These are phyloP conservation scores for Lepidium africanum DNA, from an alignment of 345 rosid genomes.

Conservation along the genomic window DNA sequence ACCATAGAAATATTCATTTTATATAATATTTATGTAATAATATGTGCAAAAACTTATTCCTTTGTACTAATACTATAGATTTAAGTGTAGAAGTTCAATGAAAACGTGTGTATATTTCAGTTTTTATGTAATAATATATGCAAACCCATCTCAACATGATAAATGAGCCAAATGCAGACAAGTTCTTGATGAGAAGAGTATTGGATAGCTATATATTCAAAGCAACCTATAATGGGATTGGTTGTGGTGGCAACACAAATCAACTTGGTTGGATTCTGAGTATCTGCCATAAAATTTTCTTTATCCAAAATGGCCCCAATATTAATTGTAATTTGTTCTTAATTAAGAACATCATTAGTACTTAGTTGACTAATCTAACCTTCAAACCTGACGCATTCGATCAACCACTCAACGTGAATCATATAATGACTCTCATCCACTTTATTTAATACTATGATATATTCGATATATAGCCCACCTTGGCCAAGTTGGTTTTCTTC, in stretches of 20 bases:
- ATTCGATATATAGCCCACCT: constrained; percentile 1
- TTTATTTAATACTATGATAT: background rate
- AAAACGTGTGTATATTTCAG: too few relatives aligned
- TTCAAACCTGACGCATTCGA: constrained; percentile 19
- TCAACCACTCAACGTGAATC: constrained; percentile 14
- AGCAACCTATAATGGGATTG: constrained; percentile 22
- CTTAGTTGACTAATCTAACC: constrained; percentile 14
- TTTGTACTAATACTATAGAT: too few relatives aligned
- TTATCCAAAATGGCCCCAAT: constrained; percentile 11
- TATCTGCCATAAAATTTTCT: constrained; percentile 16
- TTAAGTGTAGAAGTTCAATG: too few relatives aligned
- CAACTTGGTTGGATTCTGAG: constrained; percentile 22
- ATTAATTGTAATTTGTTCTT: constrained; percentile 1
- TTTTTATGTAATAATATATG: too few relatives aligned
- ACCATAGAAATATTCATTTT: background rate
- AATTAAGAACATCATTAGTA: constrained; percentile 24
- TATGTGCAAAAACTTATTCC: too few relatives aligned
- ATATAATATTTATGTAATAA: background rate
- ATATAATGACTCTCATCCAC: constrained; percentile 14
- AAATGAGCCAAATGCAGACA: background rate
- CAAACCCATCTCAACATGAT: background rate
- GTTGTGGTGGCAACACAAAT: constrained; percentile 17
- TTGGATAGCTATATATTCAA: background rate
- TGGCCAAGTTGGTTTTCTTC: constrained; percentile 8
- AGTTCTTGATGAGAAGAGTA: background rate